Conservation (phyloP, 1,284 basidiomycete species). For the Coniferiporia weirii region DNA sequence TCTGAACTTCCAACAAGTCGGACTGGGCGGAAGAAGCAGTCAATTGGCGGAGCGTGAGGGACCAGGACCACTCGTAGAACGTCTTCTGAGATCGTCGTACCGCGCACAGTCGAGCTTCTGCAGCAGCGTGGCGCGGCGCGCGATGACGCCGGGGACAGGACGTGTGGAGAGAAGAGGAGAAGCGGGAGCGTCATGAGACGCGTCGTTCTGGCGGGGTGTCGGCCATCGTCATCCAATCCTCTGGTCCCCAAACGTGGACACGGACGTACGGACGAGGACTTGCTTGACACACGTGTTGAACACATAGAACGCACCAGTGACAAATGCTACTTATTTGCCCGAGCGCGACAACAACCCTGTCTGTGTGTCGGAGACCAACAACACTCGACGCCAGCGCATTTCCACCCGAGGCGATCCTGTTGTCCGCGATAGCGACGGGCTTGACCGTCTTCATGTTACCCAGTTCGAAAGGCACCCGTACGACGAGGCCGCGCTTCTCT, state of each 20-base stretch:
- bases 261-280: not conserved
- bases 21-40: too few species aligned
- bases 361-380: slow-evolving; percentile 32
- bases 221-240: not conserved
- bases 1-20: too few species aligned
- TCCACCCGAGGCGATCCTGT: slow-evolving; percentile 72
- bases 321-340: too few species aligned
- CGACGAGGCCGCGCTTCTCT: slow-evolving; percentile 81
- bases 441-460: slow-evolving; percentile 84
- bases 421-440: slow-evolving; percentile 77
- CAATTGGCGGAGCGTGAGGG: not conserved
- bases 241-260: not conserved
- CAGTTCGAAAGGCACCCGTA: slow-evolving; percentile 96
- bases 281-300: not conserved
- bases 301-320: too few species aligned
- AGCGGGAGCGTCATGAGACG: not conserved
- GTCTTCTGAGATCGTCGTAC: not conserved
- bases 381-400: slow-evolving; percentile 68
- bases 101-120: too few species aligned
- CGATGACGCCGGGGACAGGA: not conserved
- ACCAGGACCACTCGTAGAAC: too few species aligned
- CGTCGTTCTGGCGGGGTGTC: too few species aligned
- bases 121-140: not conserved
- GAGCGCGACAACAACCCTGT: slow-evolving; percentile 10
- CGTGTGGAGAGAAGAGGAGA: not conserved